These are phyloP conservation scores for Nicotiana attenuata DNA, from an alignment of 257 asterid species.

Conservation along the genomic window DNA sequence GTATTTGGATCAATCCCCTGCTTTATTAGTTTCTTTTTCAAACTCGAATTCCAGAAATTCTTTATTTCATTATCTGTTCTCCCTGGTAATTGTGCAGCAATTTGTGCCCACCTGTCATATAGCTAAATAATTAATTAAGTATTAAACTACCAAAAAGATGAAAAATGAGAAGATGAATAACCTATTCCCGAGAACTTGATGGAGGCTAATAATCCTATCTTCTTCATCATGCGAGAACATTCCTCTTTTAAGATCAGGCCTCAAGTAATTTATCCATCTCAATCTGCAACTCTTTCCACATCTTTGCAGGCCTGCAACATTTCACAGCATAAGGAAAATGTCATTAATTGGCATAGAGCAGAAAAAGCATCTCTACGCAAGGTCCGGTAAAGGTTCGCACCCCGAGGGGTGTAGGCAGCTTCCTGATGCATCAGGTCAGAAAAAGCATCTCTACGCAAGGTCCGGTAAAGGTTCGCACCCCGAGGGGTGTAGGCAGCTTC, in stretches of 20 bases:
- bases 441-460: too few species aligned
- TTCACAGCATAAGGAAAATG: neutral
- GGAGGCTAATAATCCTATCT: constrained; percentile 56
- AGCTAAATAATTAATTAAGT: neutral
- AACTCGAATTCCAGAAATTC: constrained; percentile 74
- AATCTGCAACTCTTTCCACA: constrained; percentile 89
- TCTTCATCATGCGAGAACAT: constrained; percentile 79
- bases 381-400: too few species aligned
- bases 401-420: too few species aligned
- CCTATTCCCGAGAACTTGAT: constrained; percentile 79
- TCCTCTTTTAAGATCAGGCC: constrained; percentile 91
- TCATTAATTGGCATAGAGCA: too few species aligned
- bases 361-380: too few species aligned
- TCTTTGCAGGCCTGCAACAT: constrained; percentile 59
- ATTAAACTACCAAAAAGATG: neutral
- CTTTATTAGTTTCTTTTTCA: constrained; percentile 68
- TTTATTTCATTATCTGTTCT: constrained; percentile 92
- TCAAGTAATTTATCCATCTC: constrained; percentile 79
- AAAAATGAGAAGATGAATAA: neutral
- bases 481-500: too few species aligned
- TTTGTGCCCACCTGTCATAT: constrained; percentile 81
- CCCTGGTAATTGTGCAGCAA: constrained; percentile 75
- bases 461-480: too few species aligned
- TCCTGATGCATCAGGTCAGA: too few species aligned
- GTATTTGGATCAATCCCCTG: constrained; percentile 84